Percentiles rank a stretch among this genome's conserved stretches.
Evolutionary conservation across 306 rosid genomes (phyloP).

Genomic region (Leucaena leucocephala): DNA sequence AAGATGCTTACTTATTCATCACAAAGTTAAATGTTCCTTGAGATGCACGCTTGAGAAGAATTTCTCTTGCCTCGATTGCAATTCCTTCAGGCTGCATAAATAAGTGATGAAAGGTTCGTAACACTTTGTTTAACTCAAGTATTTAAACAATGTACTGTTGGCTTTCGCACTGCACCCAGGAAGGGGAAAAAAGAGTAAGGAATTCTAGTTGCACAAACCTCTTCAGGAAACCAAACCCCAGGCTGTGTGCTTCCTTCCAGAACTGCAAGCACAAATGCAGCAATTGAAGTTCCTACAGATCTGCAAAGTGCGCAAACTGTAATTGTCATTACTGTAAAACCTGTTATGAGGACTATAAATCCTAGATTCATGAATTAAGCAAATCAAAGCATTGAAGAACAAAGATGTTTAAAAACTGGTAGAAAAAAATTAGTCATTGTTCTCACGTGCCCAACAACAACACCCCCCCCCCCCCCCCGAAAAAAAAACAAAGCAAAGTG

Average conservation of each 20-base stretch:
- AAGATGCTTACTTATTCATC: constrained; percentile 68
- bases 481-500: no score
- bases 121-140: constrained; percentile 25
- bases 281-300: constrained; percentile 73
- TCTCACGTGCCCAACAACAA: neutral
- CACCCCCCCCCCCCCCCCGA: no score
- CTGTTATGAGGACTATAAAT: no score
- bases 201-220: constrained; percentile 49
- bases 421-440: neutral
- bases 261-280: constrained; percentile 88
- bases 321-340: constrained; percentile 23
- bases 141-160: neutral
- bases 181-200: neutral
- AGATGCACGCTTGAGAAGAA: constrained; percentile 85
- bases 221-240: constrained; percentile 99
- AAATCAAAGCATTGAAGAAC: neutral
- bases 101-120: constrained; percentile 33
- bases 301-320: constrained; percentile 45
- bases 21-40: constrained; percentile 80
- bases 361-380: neutral
- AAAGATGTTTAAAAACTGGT: neutral
- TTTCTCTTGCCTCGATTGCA: constrained; percentile 81
- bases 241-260: constrained; percentile 94
- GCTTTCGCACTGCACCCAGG: neutral
- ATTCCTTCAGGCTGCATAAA: constrained; percentile 73